These are phyloP conservation scores for Hypseocharis bilobata DNA, from an alignment of 441 rosid species.

Conservation along the genomic window DNA sequence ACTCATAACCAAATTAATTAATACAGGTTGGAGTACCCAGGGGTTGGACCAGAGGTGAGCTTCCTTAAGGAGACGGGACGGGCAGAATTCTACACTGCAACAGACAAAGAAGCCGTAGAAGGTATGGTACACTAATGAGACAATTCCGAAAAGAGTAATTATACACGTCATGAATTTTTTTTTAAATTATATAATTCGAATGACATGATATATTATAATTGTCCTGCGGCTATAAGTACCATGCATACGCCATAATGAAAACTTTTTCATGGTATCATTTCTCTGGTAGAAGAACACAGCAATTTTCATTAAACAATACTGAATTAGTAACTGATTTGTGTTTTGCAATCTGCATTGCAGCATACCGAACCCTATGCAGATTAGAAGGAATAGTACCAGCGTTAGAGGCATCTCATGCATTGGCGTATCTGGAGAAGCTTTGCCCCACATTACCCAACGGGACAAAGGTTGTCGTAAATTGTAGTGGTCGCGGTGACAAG, in stretches of 20 bases:
- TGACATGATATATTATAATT: neutral
- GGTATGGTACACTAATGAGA: conserved; percentile 29
- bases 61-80: conserved; percentile 54
- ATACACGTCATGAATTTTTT: neutral
- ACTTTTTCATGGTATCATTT: neutral
- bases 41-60: conserved; percentile 72
- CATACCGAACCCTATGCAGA: conserved; percentile 39
- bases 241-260: neutral
- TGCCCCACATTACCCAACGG: conserved; percentile 43
- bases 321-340: neutral
- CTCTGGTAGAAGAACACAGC: neutral
- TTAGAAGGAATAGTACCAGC: conserved; percentile 73
- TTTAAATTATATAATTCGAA: no score
- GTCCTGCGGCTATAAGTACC: no score
- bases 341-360: conserved; percentile 29
- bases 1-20: no score
- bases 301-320: neutral
- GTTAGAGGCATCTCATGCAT: conserved; percentile 61
- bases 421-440: conserved; percentile 60
- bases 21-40: conserved; percentile 57
- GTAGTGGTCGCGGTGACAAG: conserved; percentile 68
- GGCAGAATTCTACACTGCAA: conserved; percentile 49
- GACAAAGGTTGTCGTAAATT: conserved; percentile 49
- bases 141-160: no score
- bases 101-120: conserved; percentile 59